These are phyloP conservation scores for Calocera cornea DNA, from an alignment of 768 basidiomycete genomes.

Conservation along the genomic window DNA sequence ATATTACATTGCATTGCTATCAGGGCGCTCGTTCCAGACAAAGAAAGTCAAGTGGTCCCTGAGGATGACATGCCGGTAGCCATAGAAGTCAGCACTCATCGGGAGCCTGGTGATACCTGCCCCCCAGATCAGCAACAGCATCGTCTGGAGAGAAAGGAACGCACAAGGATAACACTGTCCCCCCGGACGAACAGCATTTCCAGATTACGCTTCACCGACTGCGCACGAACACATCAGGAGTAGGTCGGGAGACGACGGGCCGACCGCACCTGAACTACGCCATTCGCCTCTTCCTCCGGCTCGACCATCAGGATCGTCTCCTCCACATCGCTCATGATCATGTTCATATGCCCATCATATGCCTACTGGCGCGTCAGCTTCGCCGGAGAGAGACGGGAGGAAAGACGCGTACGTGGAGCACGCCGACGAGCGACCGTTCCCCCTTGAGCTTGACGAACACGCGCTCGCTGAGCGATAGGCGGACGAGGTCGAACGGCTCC, in stretches of 20 bases:
- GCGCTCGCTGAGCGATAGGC: conserved; percentile 90
- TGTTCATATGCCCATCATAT: conserved; percentile 99
- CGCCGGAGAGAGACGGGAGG: neutral
- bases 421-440: conserved; percentile 79
- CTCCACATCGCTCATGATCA: conserved; percentile 94
- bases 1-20: conserved; percentile 1
- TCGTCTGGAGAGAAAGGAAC: conserved; percentile 18
- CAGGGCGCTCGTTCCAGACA: neutral
- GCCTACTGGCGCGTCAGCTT: conserved; percentile 43
- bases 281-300: conserved; percentile 31
- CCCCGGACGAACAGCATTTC: conserved; percentile 98
- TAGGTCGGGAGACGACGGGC: neutral
- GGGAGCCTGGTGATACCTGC: neutral
- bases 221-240: neutral
- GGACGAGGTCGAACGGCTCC: conserved; percentile 95
- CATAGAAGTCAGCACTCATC: too few relatives aligned
- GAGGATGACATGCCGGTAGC: too few relatives aligned
- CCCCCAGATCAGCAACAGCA: neutral
- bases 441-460: conserved; percentile 96
- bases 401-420: conserved; percentile 61
- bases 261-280: neutral
- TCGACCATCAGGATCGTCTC: conserved; percentile 97
- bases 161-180: conserved; percentile 88
- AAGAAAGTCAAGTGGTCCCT: too few relatives aligned
- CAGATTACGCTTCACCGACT: conserved; percentile 88